Conservation (phyloP, 192 early-diverging fungal genomes). For the Backusella macrospora region DNA sequence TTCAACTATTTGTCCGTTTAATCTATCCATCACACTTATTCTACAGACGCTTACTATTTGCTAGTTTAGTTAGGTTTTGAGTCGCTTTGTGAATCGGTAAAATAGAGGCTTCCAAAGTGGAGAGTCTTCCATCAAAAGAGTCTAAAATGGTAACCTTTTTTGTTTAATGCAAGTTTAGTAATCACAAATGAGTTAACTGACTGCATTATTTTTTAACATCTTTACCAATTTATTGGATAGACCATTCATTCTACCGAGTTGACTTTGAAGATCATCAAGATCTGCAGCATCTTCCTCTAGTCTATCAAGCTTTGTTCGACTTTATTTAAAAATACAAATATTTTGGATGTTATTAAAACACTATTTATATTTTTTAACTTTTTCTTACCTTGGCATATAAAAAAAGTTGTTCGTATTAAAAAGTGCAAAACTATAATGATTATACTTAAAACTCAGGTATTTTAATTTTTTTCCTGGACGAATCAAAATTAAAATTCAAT, state of each 20-base stretch:
- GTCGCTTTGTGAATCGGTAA: constrained; percentile 81
- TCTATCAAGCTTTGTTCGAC: constrained; percentile 12
- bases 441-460: background rate
- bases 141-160: constrained; percentile 67
- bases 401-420: background rate
- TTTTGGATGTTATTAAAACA: background rate
- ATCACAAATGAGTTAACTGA: background rate
- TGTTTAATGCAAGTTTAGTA: background rate
- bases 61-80: constrained; percentile 68
- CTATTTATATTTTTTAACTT: background rate
- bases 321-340: background rate
- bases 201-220: background rate
- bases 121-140: constrained; percentile 75
- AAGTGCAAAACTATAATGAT: background rate
- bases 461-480: no score
- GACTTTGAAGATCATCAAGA: constrained; percentile 35
- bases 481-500: no score
- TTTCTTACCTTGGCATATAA: constrained; percentile 16
- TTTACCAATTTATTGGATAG: constrained; percentile 45
- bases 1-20: background rate
- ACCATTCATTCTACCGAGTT: constrained; percentile 43
- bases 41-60: constrained; percentile 61
- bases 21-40: background rate
- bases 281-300: constrained; percentile 48
- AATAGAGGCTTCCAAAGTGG: constrained; percentile 73